Conservation (phyloP, 805 yeast genomes). For the Jamesozyma jinghongensis region DNA sequence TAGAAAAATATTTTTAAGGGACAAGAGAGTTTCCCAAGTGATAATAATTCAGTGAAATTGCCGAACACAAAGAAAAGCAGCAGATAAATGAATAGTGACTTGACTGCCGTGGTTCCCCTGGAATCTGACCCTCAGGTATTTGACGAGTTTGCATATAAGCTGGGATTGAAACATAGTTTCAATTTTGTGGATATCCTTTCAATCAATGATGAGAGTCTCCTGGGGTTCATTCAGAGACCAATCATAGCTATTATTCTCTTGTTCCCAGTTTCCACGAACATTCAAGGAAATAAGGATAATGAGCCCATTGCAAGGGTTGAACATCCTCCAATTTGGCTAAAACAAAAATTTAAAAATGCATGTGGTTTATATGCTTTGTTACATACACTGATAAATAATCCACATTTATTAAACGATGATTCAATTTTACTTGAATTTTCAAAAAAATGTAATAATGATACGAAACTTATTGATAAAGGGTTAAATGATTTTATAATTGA, state of each 20-base stretch:
- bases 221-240: constrained; percentile 78
- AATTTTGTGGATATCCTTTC: constrained; percentile 78
- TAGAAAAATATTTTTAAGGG: no score
- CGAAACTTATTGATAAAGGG: constrained; percentile 23
- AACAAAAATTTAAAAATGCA: constrained; percentile 77
- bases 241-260: constrained; percentile 63
- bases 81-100: constrained; percentile 10
- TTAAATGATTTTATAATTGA: constrained; percentile 14
- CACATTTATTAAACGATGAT: constrained; percentile 16
- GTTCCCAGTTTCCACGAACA: constrained; percentile 59
- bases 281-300: not conserved
- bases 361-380: constrained; percentile 88
- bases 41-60: no score
- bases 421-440: constrained; percentile 17
- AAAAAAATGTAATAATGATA: constrained; percentile 34
- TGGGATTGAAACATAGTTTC: constrained; percentile 57
- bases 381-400: constrained; percentile 44
- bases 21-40: no score
- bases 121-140: constrained; percentile 88
- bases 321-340: constrained; percentile 51
- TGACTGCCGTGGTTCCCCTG: constrained; percentile 59
- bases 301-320: no score
- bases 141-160: constrained; percentile 50
- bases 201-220: constrained; percentile 70
- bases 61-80: no score